Conservation (phyloP, 176 grass and related monocot species). For the Pharus latifolius region DNA sequence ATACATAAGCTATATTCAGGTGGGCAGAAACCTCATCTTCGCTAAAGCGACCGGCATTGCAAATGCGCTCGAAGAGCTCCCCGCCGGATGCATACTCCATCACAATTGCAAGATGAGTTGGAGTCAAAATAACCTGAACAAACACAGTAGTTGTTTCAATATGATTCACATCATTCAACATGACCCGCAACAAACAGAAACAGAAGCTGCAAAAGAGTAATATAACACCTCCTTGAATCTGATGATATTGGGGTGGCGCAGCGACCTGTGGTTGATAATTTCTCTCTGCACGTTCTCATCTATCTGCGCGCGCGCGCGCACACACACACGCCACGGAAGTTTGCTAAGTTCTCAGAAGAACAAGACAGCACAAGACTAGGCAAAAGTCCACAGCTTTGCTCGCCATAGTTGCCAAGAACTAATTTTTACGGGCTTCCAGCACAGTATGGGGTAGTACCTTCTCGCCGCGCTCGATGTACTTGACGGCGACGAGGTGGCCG, state of each 20-base stretch:
- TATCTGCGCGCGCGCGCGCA: conserved; percentile 10
- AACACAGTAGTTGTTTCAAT: no score
- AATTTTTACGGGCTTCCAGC: no score
- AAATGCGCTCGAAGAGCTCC: conserved; percentile 70
- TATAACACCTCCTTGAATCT: conserved; percentile 63
- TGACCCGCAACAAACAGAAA: background rate
- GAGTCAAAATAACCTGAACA: conserved; percentile 57
- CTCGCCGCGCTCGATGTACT: conserved; percentile 60
- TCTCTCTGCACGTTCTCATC: conserved; percentile 76
- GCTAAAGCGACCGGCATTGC: conserved; percentile 53
- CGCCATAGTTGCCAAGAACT: no score
- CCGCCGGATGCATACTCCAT: conserved; percentile 84
- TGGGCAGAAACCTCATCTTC: conserved; percentile 41
- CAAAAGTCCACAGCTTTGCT: background rate
- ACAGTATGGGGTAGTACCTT: conserved; percentile 4
- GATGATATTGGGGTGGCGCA: conserved; percentile 72
- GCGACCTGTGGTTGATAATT: conserved; percentile 68
- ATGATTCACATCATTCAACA: background rate
- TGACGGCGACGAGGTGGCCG: conserved; percentile 52
- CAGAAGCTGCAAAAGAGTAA: background rate
- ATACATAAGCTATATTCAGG: background rate
- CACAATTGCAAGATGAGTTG: conserved; percentile 72
- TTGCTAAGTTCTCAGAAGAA: background rate
- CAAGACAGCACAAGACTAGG: no score
- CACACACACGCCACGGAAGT: background rate